Base-by-base conservation (phyloP, 2,329 filamentous ascomycete genomes). In the Diplodia intermedia region DNA sequence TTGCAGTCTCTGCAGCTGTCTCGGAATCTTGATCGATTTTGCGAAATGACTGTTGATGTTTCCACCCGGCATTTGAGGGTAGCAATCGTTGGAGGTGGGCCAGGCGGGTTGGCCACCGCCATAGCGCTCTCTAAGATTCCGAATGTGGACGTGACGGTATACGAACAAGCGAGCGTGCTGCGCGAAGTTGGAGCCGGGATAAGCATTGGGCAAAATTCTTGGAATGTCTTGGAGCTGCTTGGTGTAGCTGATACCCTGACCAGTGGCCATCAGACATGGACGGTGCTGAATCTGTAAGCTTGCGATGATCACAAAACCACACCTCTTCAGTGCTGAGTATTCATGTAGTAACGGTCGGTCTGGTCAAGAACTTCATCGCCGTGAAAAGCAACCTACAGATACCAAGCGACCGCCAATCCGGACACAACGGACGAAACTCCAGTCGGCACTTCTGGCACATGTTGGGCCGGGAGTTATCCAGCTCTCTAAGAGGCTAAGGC, bases 391-490 rank as follows among this genome's bases (percentile, higher is more conserved):
- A 1, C 47, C 33, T 14, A 40, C 18, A 14, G 47, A 23, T 20
- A 38, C 60, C 2, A 63, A 63, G 26, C 8, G 50, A 26, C 63
- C 65, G 29, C 69, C 71, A 1, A 69, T 69, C 12, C 69, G 71
- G 43, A 72, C 71, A 8, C 60, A 63, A 33, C 43, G 70, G 63
- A 80, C 78, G 2, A 75, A 75, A 55, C 74, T 87, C 2, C 86
- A 88, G 70, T 78, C 79, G 1, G 82, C 84, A 0, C 78, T 88
- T 0, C 74, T 85, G 3, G 76, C 80, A 0, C 78, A 81, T n/a
- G 79, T 87, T 0, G 79, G 82, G 2, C 73, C 76, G 3, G 81
- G 79, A 0, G 75, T 78, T 0, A 79, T 87, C 40, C 77, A 81
- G 6, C 75, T 85, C 1, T 79, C 77, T 1, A 85, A 84, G 65